Evolutionary conservation across 2,329 filamentous ascomycete genomes (phyloP), one percentile per base, ranked within the genome.

Genomic region (Trichoderma simmonsii): DNA sequence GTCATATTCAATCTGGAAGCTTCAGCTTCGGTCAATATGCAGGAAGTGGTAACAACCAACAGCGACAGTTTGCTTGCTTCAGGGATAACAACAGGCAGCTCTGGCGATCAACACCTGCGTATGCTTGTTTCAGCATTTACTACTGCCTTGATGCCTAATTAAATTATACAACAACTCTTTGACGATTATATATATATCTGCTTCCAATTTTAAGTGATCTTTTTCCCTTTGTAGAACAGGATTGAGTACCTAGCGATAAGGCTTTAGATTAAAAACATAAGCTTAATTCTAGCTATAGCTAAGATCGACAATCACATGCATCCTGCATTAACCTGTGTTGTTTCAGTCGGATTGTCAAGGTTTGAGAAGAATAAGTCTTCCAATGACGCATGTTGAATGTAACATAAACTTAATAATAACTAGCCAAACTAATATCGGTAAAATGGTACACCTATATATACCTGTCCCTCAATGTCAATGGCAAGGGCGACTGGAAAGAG

Each of bases 91-190:
- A n/a, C 63, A 66, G 63, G 3, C 63, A 56, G 48, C 63, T 56
- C 30, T 66, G 63, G 63, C n/a, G 63, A 28, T 54, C 43, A 36
- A 24, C 63, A 4, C 3, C 8, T 34, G 63, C 63, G 26, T 66
- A 34, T 15, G 63, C 63, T 26, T 66, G 63, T 26, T 66, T 66
- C 14, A 66, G 43, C 21, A 66, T 66, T 34, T 66, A 66, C 28
- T 66, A 66, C 12, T 66, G 43, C 3, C 43, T 66, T 26, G 43
- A 66, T 56, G 63, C 63, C 2, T 66, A 66, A 34, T 28, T n/a
- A 11, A 3, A 26, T 48, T 48, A 48, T n/a, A 56, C 7, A 36
- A n/a, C 15, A 6, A 26, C 9, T 3, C 1, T 18, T 32, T 1
- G n/a, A 54, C 2, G 18, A 15, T 11, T 24, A 18, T 32, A 21